Evolutionary conservation across 805 yeast genomes (phyloP), one percentile per base, ranked within the genome.

Genomic region (Lipomyces japonicus): DNA sequence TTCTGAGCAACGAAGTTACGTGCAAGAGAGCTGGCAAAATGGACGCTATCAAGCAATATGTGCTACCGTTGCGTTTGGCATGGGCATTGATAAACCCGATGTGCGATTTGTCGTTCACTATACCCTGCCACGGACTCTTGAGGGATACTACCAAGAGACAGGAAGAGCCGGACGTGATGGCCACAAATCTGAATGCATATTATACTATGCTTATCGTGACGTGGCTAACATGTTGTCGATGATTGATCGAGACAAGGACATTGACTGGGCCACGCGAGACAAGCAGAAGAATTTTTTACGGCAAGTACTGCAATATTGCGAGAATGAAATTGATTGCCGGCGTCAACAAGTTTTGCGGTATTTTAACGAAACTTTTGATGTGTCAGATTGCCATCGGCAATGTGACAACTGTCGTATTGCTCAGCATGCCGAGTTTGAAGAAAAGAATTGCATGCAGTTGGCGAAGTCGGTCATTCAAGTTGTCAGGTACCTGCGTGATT

Each of bases 161-260:
- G 98, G 98, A 5, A 80, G 98, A 68, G 98, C 97, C 3, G 98
- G 98, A 3, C 79, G 98, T 70, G 98, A 93, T 70, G 97, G 98
- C 0, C 70, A 77, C 5, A 78, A 73, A 39, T 84, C 95, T 1
- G 83, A 81, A 50, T 93, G 97, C 69, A 76, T 88, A 12, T 76
- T 91, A 77, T 91, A 79, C 61, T 93, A 84, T 66, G 77, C 82
- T 9, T 84, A 83, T 68, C 77, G 77, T 52, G 98, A 91, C 69
- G 95, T 91, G 0, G 72, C 89, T 50, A 71, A 80, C 25, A 68
- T 93, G 39, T 89, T 84, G 65, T 73, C 80, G 16, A 77, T 88
- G 80, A 89, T 93, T 39, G 81, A 81, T 50, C 74, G 81, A 49
- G 97, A 90, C 63, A 75, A 73, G 46, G 87, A 84, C 50, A 67